A percentile compares a stretch with the other conserved stretches of the same genome.
These are phyloP conservation scores for Trifolium dubium DNA, from an alignment of 306 rosid species.

Conservation along the genomic window DNA sequence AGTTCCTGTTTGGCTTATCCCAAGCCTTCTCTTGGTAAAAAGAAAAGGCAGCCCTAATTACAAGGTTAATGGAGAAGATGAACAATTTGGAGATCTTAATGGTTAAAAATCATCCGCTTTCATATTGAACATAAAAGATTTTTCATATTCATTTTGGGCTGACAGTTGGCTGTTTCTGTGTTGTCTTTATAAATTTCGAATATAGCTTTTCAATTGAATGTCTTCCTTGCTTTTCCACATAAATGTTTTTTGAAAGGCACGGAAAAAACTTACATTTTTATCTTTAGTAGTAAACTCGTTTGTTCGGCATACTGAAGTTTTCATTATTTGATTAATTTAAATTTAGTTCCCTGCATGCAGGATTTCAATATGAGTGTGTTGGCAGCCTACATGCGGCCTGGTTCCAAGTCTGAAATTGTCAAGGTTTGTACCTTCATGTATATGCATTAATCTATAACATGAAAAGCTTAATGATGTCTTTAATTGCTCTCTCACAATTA, in stretches of 20 bases:
- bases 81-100: not conserved
- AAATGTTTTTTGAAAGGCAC: constrained; percentile 16
- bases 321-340: constrained; percentile 9
- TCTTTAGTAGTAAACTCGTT: not conserved
- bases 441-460: constrained; percentile 34
- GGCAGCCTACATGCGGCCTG: constrained; percentile 78
- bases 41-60: constrained; percentile 19
- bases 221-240: not conserved
- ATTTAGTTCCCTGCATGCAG: constrained; percentile 47
- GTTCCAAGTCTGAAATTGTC: constrained; percentile 77
- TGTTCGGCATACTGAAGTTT: constrained; percentile 4
- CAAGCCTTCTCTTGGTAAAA: constrained; percentile 32
- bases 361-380: constrained; percentile 86
- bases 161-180: constrained; percentile 10
- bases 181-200: constrained; percentile 7
- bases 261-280: constrained; percentile 8
- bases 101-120: constrained; percentile 23
- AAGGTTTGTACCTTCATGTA: constrained; percentile 54
- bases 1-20: constrained; percentile 47
- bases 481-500: constrained; percentile 1
- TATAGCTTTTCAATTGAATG: not conserved
- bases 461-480: constrained; percentile 18
- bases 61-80: constrained; percentile 23
- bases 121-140: constrained; percentile 11
- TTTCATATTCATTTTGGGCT: not conserved